Evolutionary conservation across 192 early-diverging fungal genomes (phyloP), one percentile per base, ranked within the genome.

Genomic region (Linnemannia exigua): DNA sequence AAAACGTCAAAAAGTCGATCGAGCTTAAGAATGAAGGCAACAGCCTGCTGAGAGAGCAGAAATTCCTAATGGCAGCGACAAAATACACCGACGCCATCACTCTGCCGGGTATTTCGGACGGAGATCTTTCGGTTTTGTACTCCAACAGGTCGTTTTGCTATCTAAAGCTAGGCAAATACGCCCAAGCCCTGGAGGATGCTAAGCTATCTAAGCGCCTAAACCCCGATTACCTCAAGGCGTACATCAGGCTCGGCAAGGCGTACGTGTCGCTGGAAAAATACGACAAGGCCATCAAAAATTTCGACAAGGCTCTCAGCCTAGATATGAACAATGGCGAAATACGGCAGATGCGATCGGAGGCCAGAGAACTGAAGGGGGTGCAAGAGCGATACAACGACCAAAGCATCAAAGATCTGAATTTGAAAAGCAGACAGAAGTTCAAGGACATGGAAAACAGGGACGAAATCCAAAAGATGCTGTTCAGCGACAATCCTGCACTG

Each of bases 81-180:
- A 79, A 79, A 67, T 79, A 79, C 78, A 79, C 78, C 78, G 78
- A 79, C 70, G 78, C 78, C 70, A 79, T 79, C 78, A 79, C 78
- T 72, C 70, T 79, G 70, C 78, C 78, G 35, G 78, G 78, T 61
- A 72, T 79, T 72, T 67, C 78, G 33, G 78, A 79, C 58, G 44
- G 17, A 72, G 78, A 79, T 73, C 78, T 79, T 73, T 79, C 78
- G 70, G 44, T 79, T 79, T 79, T 79, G 78, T 15, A 79, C 78
- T 72, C 71, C 78, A 79, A 79, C 78, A 79, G 78, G 71, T 79
- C 78, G 70, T 38, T 73, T 79, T 79, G 78, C 70, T 73, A 73
- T 67, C 78, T 73, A 72, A 79, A 67, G 78, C 70, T 72, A 73
- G 70, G 58, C 78, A 66, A 79, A 73, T 67, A 79, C 78, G 70